Percentiles rank a stretch among this genome's conserved stretches.
Evolutionary conservation across 176 grass and related monocot species (phyloP).

Genomic region (Bolboschoenus planiculmis): DNA sequence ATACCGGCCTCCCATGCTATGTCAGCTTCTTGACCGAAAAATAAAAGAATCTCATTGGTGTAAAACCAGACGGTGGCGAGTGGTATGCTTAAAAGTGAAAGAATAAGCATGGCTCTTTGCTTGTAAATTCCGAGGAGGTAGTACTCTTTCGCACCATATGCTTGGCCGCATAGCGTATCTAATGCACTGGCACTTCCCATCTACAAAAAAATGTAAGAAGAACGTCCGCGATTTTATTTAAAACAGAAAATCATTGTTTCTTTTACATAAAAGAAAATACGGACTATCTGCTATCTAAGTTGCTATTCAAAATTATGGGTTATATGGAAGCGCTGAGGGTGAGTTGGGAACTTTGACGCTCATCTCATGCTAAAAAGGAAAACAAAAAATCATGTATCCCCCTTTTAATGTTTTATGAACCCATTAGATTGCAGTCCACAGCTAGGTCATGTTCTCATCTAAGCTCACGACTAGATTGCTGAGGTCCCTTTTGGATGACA

Average conservation of each 20-base stretch:
- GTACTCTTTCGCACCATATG: conserved; percentile 60
- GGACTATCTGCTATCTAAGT: not conserved
- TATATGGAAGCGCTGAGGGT: no score
- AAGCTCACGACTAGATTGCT: not conserved
- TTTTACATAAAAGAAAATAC: not conserved
- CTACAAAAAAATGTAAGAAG: not conserved
- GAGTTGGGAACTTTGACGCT: no score
- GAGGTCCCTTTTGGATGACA: not conserved
- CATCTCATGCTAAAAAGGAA: no score
- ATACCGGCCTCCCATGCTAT: conserved; percentile 56
- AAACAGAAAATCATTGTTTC: not conserved
- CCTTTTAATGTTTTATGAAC: no score
- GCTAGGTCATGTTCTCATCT: not conserved
- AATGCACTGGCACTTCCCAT: conserved; percentile 35
- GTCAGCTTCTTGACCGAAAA: conserved; percentile 57
- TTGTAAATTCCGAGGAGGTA: conserved; percentile 57
- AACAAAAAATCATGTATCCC: not conserved
- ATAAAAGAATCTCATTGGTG: conserved; percentile 50
- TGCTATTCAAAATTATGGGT: not conserved
- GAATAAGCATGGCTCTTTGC: conserved; percentile 63
- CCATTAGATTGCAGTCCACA: not conserved
- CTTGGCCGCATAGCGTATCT: conserved; percentile 58
- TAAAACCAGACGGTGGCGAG: conserved; percentile 43
- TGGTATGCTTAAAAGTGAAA: conserved; percentile 39
- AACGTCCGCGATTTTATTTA: not conserved